A percentile compares a stretch with the other conserved stretches of the same genome.
Evolutionary conservation across 495 filamentous ascomycete species (phyloP).

Genomic region (Penicillium angulare): DNA sequence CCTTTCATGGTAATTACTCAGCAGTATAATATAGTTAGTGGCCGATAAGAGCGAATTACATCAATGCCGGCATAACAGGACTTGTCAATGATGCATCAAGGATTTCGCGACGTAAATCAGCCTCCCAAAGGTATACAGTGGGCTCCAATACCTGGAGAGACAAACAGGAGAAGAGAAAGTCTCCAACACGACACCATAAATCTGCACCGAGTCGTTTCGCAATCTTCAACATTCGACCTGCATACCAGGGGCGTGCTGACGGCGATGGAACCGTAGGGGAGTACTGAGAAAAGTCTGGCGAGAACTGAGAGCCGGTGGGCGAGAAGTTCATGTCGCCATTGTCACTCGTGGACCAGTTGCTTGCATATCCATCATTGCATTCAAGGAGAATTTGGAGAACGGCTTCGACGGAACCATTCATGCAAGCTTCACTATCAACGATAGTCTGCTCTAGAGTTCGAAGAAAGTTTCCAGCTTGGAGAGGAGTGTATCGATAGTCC

Average conservation of each 20-base stretch:
- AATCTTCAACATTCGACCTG: conserved; percentile 43
- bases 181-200: conserved; percentile 32
- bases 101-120: conserved; percentile 34
- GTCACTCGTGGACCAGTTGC: background rate
- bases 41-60: background rate
- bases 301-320: background rate
- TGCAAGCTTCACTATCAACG: conserved; percentile 36
- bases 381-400: conserved; percentile 39
- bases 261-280: conserved; percentile 22
- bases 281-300: conserved; percentile 35
- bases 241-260: conserved; percentile 40
- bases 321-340: background rate
- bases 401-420: conserved; percentile 37
- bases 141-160: conserved; percentile 27
- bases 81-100: conserved; percentile 35
- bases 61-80: conserved; percentile 35
- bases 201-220: conserved; percentile 34
- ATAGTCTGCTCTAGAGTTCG: conserved; percentile 26
- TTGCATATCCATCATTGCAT: conserved; percentile 29
- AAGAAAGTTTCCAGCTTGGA: conserved; percentile 31
- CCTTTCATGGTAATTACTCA: background rate
- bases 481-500: conserved; percentile 36
- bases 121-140: conserved; percentile 26
- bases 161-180: conserved; percentile 36
- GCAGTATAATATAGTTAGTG: no score